These are phyloP conservation scores for Trametes sp. DNA, from an alignment of 1,284 basidiomycete species.

Conservation along the genomic window DNA sequence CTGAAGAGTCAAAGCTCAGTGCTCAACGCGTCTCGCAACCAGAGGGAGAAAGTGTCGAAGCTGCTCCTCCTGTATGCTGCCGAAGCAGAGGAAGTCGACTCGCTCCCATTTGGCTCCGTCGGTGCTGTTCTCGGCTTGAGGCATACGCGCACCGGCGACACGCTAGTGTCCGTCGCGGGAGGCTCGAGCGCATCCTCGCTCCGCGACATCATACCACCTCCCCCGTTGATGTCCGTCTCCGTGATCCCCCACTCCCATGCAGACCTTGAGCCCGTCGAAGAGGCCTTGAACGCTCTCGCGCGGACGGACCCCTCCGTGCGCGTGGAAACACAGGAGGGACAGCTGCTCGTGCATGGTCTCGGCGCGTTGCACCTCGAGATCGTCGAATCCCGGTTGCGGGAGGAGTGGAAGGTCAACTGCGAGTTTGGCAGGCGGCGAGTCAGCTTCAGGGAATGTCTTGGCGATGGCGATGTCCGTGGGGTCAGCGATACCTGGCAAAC, in stretches of 20 bases:
- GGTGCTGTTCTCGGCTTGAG: slow-evolving; percentile 87
- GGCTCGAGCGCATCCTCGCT: slow-evolving; percentile 51
- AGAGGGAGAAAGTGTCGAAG: slow-evolving; percentile 79
- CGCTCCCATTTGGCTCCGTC: slow-evolving; percentile 82
- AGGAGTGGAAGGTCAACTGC: slow-evolving; percentile 84
- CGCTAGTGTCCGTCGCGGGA: slow-evolving; percentile 63
- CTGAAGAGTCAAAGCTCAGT: slow-evolving; percentile 70
- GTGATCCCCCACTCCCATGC: slow-evolving; percentile 85
- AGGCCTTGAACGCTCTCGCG: slow-evolving; percentile 77
- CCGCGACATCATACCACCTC: slow-evolving; percentile 74
- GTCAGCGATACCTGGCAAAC: slow-evolving; percentile 60
- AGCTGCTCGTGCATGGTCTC: slow-evolving; percentile 84
- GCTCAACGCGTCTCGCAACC: slow-evolving; percentile 73
- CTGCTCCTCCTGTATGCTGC: slow-evolving; percentile 85
- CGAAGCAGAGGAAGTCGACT: slow-evolving; percentile 81
- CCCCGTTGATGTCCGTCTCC: slow-evolving; percentile 80
- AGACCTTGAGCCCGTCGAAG: slow-evolving; percentile 78
- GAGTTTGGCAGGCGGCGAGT: slow-evolving; percentile 82
- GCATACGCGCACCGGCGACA: slow-evolving; percentile 90
- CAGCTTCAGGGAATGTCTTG: slow-evolving; percentile 80
- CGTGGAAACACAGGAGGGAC: slow-evolving; percentile 80
- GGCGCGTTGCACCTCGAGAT: slow-evolving; percentile 90
- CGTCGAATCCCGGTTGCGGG: slow-evolving; percentile 76
- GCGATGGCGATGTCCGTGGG: slow-evolving; percentile 42
- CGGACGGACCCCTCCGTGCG: slow-evolving; percentile 89